Evolutionary conservation across 306 rosid species (phyloP).

Genomic region (Casuarina glauca): DNA sequence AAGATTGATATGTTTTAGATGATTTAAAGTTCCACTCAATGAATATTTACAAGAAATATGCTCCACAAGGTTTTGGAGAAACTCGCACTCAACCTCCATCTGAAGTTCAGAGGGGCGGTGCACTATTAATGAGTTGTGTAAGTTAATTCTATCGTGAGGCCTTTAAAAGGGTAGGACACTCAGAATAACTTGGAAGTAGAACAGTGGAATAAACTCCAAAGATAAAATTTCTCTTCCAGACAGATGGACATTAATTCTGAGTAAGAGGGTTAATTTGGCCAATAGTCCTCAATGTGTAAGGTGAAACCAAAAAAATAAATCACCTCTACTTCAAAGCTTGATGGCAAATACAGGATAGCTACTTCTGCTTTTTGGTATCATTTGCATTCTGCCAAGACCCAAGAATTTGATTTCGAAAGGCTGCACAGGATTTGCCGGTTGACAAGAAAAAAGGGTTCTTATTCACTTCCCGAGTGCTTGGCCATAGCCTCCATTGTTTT

Average conservation of each 20-base stretch:
- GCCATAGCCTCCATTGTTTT: not conserved
- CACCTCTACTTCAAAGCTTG: not conserved
- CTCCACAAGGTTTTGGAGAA: too few species aligned
- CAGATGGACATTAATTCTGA: too few species aligned
- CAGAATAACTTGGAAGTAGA: too few species aligned
- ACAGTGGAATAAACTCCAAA: too few species aligned
- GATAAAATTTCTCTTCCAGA: too few species aligned
- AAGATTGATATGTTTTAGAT: not conserved
- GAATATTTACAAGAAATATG: too few species aligned
- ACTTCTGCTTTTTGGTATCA: not conserved
- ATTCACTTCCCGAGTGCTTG: not conserved
- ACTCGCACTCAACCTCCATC: too few species aligned
- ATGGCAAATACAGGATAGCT: not conserved
- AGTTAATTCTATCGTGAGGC: too few species aligned
- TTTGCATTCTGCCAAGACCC: not conserved
- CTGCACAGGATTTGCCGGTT: not conserved
- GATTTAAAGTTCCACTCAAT: not conserved
- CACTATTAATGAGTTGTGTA: too few species aligned
- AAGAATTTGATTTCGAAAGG: not conserved
- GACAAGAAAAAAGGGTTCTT: not conserved
- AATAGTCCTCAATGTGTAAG: not conserved
- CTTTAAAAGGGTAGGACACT: too few species aligned
- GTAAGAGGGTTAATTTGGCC: not conserved
- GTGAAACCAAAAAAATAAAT: not conserved
- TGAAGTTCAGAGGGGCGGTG: too few species aligned